Base-by-base conservation (phyloP, 164 flowering plant species). In the Cinnamomum chago region DNA sequence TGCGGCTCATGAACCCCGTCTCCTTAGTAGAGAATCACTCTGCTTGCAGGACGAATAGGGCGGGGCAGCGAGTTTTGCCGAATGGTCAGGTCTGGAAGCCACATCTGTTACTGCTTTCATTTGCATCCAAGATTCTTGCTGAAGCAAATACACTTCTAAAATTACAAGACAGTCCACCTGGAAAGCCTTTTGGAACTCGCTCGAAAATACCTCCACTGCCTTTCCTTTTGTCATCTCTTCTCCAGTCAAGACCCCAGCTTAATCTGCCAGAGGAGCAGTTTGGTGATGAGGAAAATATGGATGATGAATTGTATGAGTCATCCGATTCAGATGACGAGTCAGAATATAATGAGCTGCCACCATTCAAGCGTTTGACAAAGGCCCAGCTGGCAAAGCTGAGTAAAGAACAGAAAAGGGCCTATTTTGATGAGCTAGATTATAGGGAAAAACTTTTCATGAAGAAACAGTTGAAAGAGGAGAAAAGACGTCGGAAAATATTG, bases 51-150 rank as follows among this genome's bases (percentile, higher is more conserved):
- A 93, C 97, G 6, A 93, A 95, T 72, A 83, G 97, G 80, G 97
- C 99, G 65, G 99, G 99, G 52, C 98, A 95, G 83, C 90, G 99
- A 79, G 99, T 95, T 11, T 81, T 95, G 85, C 99, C 98, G 30
- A 95, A 95, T 87, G 98, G 99, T 35, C 99, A 93, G 84, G 94
- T 95, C 66, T 95, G 99, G 99, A 95, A 93, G 85, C 97, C 98
- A 73, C 97, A 95, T 80, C 79, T 95, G 81, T 74, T 95, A 51
- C 72, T 95, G 78, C 91, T 95, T 52, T 95, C 99, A n/a, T 95
- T 95, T 79, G 99, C 99, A 5, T 93, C 99, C 5, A 95, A 95
- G 82, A 92, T 95, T 74, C 82, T 95, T 78, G 96, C 95, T 2
- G 99, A 95, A 84, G 99, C 99, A 71, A 95, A 93, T 74, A 79